Conservation (phyloP, 2,329 filamentous ascomycete species). For the Neopestalotiopsis clavispora region DNA sequence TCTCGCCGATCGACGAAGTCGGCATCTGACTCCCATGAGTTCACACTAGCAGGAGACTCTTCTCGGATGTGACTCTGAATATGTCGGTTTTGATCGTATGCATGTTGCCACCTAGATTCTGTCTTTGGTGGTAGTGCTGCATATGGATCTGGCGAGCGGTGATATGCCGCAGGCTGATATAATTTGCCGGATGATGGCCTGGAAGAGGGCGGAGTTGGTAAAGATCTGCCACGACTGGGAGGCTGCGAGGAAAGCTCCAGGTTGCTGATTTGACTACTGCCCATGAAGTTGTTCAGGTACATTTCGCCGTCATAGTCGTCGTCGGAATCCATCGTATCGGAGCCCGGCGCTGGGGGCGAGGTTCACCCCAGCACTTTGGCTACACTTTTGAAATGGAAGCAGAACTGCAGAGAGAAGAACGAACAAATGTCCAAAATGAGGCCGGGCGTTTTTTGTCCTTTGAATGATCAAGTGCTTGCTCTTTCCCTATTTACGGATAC, state of each 20-base stretch:
- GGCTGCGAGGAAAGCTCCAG: slow-evolving; percentile 17
- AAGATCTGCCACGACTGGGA: background rate
- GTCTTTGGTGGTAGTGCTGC: background rate
- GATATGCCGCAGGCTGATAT: background rate
- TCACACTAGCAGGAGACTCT: background rate
- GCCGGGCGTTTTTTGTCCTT: too few species aligned
- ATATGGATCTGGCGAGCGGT: background rate
- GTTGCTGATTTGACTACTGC: slow-evolving; percentile 18
- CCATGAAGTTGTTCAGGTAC: slow-evolving; percentile 16
- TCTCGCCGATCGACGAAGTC: slow-evolving; percentile 15
- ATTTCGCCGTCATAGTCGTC: slow-evolving; percentile 1
- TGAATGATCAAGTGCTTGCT: background rate
- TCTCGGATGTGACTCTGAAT: background rate
- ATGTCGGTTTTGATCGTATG: background rate
- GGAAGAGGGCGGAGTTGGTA: background rate
- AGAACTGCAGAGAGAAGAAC: too few species aligned
- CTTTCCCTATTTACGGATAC: background rate
- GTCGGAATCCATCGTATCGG: slow-evolving; percentile 1
- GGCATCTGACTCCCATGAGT: slow-evolving; percentile 18
- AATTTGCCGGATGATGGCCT: background rate
- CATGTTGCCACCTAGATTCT: background rate
- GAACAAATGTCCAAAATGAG: too few species aligned
- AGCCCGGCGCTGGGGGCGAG: background rate
- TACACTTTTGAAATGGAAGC: too few species aligned
- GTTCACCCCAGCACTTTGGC: background rate